phyloP scores from a whole-genome alignment of 306 rosid species.

The Astragalus glycyphyllos region DNA sequence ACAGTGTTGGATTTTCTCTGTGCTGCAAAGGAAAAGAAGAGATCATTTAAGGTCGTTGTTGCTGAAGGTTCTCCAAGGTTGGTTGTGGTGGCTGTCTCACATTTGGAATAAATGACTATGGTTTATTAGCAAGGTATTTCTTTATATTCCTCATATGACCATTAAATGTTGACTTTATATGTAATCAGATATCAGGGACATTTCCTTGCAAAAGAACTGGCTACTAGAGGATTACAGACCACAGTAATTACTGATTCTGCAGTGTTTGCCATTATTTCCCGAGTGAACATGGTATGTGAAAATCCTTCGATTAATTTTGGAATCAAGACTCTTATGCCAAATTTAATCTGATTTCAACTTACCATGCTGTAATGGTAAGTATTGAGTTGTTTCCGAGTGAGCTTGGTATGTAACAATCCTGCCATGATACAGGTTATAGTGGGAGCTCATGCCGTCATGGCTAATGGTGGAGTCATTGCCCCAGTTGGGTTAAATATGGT shows the following conservation, averaged over 20 bases:
- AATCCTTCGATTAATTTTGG: slow-evolving; percentile 14
- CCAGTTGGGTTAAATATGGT: slow-evolving; percentile 97
- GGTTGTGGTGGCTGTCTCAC: slow-evolving; percentile 41
- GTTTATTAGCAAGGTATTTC: slow-evolving; percentile 28
- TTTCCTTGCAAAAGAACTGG: slow-evolving; percentile 81
- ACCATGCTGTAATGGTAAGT: slow-evolving; percentile 86
- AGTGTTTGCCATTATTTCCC: slow-evolving; percentile 83
- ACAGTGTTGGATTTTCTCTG: slow-evolving; percentile 94
- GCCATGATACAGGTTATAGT: slow-evolving; percentile 79
- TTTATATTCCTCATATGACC: slow-evolving; percentile 18
- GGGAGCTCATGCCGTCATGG: slow-evolving; percentile 99
- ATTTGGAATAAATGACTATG: slow-evolving; percentile 20
- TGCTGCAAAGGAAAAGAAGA: slow-evolving; percentile 94
- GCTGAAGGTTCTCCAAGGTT: slow-evolving; percentile 99
- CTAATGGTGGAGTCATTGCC: slow-evolving; percentile 95
- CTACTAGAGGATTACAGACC: slow-evolving; percentile 81
- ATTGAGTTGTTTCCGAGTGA: slow-evolving; percentile 62
- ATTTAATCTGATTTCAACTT: slow-evolving; percentile 37
- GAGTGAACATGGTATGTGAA: slow-evolving; percentile 88
- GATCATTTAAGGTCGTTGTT: slow-evolving; percentile 92
- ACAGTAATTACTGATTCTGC: slow-evolving; percentile 88
- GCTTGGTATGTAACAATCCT: slow-evolving; percentile 1
- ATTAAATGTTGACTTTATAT: slow-evolving; percentile 17
- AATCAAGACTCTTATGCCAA: slow-evolving; percentile 21
- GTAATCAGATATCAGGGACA: slow-evolving; percentile 87